Evolutionary conservation across 164 flowering plant genomes (phyloP).

Genomic region (Buxus sempervirens): DNA sequence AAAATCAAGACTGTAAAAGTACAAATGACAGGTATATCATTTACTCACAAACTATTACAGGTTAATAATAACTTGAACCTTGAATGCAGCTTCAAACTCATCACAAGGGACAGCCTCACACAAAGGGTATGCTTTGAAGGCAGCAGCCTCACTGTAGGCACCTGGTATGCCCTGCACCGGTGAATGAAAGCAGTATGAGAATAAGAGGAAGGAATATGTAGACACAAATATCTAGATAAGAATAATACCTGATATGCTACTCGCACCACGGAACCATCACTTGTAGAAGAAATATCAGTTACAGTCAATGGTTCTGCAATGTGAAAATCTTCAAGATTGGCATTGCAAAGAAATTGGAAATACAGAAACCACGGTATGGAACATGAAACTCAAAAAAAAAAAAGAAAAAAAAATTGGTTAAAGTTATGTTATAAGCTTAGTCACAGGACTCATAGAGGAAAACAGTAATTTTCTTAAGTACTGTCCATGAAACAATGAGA

Average conservation of each 20-base stretch:
- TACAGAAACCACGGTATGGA: too few relatives aligned
- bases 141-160: slow-evolving; percentile 65
- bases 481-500: too few relatives aligned
- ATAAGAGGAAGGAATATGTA: background rate
- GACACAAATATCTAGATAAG: background rate
- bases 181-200: slow-evolving; percentile 7
- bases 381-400: too few relatives aligned
- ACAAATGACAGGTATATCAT: background rate
- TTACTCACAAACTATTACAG: background rate
- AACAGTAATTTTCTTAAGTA: too few relatives aligned
- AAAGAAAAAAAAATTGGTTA: too few relatives aligned
- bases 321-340: background rate
- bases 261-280: slow-evolving; percentile 37
- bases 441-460: too few relatives aligned
- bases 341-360: too few relatives aligned
- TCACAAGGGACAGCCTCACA: slow-evolving; percentile 73
- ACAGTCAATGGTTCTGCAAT: slow-evolving; percentile 48
- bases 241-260: slow-evolving; percentile 51
- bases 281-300: slow-evolving; percentile 33
- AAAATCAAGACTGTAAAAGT: background rate
- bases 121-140: slow-evolving; percentile 57
- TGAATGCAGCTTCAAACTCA: slow-evolving; percentile 63
- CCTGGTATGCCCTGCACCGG: slow-evolving; percentile 52
- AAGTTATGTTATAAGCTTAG: too few relatives aligned
- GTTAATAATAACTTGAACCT: slow-evolving; percentile 29